These are phyloP conservation scores for Schwanniomyces polymorphus DNA, from an alignment of 805 yeast genomes.

Conservation along the genomic window DNA sequence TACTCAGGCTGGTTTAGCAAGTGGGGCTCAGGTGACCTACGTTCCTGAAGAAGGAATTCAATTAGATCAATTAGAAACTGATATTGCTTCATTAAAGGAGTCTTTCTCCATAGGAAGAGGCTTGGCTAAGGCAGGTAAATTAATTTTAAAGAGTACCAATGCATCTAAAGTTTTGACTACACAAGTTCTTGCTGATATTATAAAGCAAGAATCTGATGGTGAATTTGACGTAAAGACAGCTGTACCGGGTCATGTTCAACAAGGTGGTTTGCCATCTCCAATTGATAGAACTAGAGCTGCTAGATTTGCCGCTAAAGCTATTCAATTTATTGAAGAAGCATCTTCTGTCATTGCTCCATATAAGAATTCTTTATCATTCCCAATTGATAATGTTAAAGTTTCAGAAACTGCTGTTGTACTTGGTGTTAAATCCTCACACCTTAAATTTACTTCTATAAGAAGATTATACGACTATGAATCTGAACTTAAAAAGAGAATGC, in stretches of 20 bases:
- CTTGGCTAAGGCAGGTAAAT: constrained; percentile 78
- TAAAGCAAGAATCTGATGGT: constrained; percentile 73
- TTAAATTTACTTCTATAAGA: constrained; percentile 72
- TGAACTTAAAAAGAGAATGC: constrained; percentile 76
- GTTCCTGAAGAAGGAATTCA: constrained; percentile 84
- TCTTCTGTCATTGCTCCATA: constrained; percentile 17
- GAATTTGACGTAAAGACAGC: constrained; percentile 91
- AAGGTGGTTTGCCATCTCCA: constrained; percentile 93
- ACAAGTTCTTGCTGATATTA: constrained; percentile 77
- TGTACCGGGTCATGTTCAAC: constrained; percentile 97
- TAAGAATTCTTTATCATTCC: constrained; percentile 31
- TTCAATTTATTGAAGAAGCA: constrained; percentile 76
- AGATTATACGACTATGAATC: constrained; percentile 86
- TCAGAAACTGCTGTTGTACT: constrained; percentile 70
- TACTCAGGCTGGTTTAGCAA: constrained; percentile 75
- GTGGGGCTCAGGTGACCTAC: constrained; percentile 91
- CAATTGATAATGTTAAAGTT: constrained; percentile 30
- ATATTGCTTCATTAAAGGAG: constrained; percentile 66
- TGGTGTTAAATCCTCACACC: constrained; percentile 77
- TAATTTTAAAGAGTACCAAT: constrained; percentile 78
- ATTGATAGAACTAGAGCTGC: constrained; percentile 90
- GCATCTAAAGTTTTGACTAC: constrained; percentile 84
- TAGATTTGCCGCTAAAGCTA: constrained; percentile 86
- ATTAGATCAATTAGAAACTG: constrained; percentile 69
- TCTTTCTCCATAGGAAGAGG: constrained; percentile 76